A percentile compares a stretch with the other conserved stretches of the same genome.
phyloP scores from a whole-genome alignment of 306 rosid genomes.

The Castanea sativa region DNA sequence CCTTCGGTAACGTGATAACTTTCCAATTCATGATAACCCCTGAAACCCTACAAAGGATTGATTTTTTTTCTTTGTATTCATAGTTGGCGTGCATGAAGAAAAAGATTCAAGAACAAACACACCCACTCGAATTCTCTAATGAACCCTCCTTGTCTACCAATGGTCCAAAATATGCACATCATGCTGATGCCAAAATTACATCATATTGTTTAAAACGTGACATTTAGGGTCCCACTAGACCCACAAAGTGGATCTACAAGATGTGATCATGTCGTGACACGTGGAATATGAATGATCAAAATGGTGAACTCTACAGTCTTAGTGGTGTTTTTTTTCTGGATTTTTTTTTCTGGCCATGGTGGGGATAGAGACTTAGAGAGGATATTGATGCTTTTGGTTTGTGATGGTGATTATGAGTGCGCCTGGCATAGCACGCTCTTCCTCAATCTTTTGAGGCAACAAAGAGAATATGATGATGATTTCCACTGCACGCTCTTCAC shows the following conservation, averaged over 20 bases:
- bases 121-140: conserved; percentile 15
- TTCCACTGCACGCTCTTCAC: conserved; percentile 62
- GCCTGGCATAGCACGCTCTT: conserved; percentile 65
- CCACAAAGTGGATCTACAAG: conserved; percentile 8
- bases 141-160: conserved; percentile 21
- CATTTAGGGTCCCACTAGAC: neutral
- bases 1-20: conserved; percentile 33
- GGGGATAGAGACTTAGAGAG: neutral
- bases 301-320: conserved; percentile 8
- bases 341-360: neutral
- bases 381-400: conserved; percentile 28
- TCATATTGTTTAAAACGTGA: conserved; percentile 15
- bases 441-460: conserved; percentile 53
- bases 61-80: conserved; percentile 33
- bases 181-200: conserved; percentile 52
- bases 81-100: conserved; percentile 44
- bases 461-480: conserved; percentile 78
- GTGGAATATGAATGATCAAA: neutral
- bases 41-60: conserved; percentile 34
- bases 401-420: conserved; percentile 69
- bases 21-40: conserved; percentile 38
- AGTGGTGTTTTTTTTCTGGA: neutral
- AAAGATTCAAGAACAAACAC: conserved; percentile 1
- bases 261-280: neutral
- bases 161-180: conserved; percentile 28